Evolutionary conservation across 129 eudicot genomes (phyloP).

Genomic region (Glebionis coronaria): DNA sequence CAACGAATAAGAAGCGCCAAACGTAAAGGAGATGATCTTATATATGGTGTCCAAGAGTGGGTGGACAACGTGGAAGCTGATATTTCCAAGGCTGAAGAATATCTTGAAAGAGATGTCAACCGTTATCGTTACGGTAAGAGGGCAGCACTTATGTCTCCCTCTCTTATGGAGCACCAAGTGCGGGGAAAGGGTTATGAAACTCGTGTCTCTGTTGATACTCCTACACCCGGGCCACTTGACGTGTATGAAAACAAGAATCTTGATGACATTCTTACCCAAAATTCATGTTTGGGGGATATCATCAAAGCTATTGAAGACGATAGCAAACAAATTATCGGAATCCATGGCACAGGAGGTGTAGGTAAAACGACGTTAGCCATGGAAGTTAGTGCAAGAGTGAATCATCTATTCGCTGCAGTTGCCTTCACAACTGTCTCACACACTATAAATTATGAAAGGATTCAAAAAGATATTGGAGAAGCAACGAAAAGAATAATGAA

Average conservation of each 20-base stretch:
- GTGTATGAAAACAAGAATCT: too few relatives aligned
- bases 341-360: constrained; percentile 13
- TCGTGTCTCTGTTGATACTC: neutral
- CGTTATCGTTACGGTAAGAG: neutral
- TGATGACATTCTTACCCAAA: constrained; percentile 9
- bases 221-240: neutral
- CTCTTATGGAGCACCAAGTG: neutral
- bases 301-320: neutral
- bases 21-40: too few relatives aligned
- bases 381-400: constrained; percentile 17
- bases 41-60: too few relatives aligned
- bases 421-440: constrained; percentile 6
- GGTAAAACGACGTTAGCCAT: constrained; percentile 21
- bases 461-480: too few relatives aligned
- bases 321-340: constrained; percentile 12
- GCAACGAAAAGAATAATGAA: too few relatives aligned
- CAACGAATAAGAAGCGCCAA: too few relatives aligned
- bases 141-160: neutral
- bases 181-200: neutral
- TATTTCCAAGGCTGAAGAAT: too few relatives aligned
- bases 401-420: constrained; percentile 5
- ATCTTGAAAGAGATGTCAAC: too few relatives aligned
- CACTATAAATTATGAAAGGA: too few relatives aligned
- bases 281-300: constrained; percentile 7
- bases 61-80: too few relatives aligned